These are phyloP conservation scores for Neopestalotiopsis sp. DNA, from an alignment of 2,329 filamentous ascomycete genomes.

Conservation along the genomic window DNA sequence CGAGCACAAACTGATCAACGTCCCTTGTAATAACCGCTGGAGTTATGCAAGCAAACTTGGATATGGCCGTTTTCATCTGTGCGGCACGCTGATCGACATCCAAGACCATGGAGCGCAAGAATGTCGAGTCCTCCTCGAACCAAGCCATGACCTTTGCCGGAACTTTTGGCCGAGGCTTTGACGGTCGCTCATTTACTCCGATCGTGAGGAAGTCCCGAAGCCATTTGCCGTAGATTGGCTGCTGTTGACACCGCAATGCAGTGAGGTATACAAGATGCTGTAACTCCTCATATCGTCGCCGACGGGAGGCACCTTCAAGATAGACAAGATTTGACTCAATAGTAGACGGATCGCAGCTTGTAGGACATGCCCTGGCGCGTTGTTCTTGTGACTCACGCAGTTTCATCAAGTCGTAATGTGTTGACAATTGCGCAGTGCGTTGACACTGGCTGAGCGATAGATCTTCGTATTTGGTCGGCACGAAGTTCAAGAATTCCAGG, in stretches of 20 bases:
- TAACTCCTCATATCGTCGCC: constrained; percentile 75
- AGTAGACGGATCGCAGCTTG: constrained; percentile 66
- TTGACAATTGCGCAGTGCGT: constrained; percentile 68
- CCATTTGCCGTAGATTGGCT: constrained; percentile 80
- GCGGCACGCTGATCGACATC: constrained; percentile 76
- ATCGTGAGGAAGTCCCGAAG: constrained; percentile 78
- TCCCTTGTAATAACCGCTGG: constrained; percentile 86
- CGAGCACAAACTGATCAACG: constrained; percentile 70
- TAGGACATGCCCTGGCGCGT: constrained; percentile 60
- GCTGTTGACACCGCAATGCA: constrained; percentile 77
- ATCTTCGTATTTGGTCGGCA: constrained; percentile 73
- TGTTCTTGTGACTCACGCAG: constrained; percentile 73
- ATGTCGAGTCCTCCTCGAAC: constrained; percentile 72
- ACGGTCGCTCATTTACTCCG: constrained; percentile 61
- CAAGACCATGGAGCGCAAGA: constrained; percentile 71
- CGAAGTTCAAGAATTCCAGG: constrained; percentile 78
- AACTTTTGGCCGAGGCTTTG: constrained; percentile 63
- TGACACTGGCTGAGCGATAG: constrained; percentile 61
- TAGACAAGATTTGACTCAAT: constrained; percentile 73
- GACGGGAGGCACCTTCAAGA: constrained; percentile 73
- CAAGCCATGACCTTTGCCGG: constrained; percentile 72
- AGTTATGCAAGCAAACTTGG: constrained; percentile 91
- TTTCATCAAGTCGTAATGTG: constrained; percentile 71
- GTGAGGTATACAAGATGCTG: constrained; percentile 84
- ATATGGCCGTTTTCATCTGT: constrained; percentile 74